Evolutionary conservation across 495 filamentous ascomycete genomes (phyloP).

Genomic region (Aspergillus nidulans): DNA sequence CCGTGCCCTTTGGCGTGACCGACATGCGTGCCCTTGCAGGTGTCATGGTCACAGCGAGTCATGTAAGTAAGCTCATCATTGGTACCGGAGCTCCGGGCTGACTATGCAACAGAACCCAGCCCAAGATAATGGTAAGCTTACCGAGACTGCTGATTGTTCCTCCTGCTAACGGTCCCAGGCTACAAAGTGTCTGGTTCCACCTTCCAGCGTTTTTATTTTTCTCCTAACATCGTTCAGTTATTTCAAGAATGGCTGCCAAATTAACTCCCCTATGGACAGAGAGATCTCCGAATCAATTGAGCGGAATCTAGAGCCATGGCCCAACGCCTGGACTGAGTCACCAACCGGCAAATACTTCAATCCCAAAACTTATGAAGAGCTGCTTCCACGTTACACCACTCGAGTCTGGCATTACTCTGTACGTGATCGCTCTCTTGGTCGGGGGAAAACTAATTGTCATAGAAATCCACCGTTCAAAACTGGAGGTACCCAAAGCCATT

Average conservation of each 20-base stretch:
- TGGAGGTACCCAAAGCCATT: constrained; percentile 37
- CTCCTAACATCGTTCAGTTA: constrained; percentile 37
- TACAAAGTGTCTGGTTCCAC: constrained; percentile 58
- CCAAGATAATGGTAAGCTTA: constrained; percentile 54
- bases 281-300: constrained; percentile 59
- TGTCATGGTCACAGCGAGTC: constrained; percentile 69
- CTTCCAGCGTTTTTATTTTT: constrained; percentile 1
- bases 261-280: constrained; percentile 60
- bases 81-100: constrained; percentile 9
- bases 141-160: not conserved
- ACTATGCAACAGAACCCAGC: constrained; percentile 52
- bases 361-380: constrained; percentile 34
- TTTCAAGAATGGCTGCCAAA: constrained; percentile 66
- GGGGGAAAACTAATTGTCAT: constrained; percentile 8
- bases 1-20: constrained; percentile 64
- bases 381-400: constrained; percentile 41
- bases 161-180: constrained; percentile 29
- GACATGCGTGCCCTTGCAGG: constrained; percentile 56
- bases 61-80: constrained; percentile 33
- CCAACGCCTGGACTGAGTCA: constrained; percentile 45
- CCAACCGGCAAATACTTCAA: constrained; percentile 40
- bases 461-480: constrained; percentile 36
- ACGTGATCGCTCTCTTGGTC: constrained; percentile 6
- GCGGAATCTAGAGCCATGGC: constrained; percentile 52
- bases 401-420: constrained; percentile 39